A percentile compares a stretch with the other conserved stretches of the same genome.
These are phyloP conservation scores for Lasiodiplodia hormozganensis DNA, from an alignment of 2,329 filamentous ascomycete genomes.

Conservation along the genomic window DNA sequence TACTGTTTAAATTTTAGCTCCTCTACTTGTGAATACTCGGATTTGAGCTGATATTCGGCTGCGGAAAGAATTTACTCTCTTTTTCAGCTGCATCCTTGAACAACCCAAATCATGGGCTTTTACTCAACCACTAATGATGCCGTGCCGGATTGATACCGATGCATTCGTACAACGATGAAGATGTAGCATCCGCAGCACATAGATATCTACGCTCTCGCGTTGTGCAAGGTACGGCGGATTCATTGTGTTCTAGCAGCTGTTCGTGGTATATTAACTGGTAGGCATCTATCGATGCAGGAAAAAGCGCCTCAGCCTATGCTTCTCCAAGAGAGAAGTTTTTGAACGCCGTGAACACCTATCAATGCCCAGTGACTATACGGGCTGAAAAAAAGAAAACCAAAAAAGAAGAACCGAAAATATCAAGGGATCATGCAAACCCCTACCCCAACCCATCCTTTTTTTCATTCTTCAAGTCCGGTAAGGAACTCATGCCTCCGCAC, in stretches of 20 bases:
- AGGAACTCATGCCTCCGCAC: slow-evolving; percentile 15
- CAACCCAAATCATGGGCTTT: too few species aligned
- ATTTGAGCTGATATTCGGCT: rapidly evolving
- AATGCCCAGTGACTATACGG: neutral
- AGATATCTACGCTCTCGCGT: too few species aligned
- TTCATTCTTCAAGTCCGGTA: neutral
- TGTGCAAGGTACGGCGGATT: too few species aligned
- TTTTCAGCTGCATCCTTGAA: too few species aligned
- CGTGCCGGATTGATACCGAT: too few species aligned
- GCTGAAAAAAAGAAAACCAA: neutral
- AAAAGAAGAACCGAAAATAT: neutral
- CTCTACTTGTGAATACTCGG: too few species aligned
- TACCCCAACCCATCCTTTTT: neutral
- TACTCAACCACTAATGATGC: too few species aligned
- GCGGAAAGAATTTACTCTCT: rapidly evolving
- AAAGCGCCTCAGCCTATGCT: neutral
- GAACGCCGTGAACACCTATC: neutral
- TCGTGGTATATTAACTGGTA: neutral
- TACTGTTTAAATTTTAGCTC: too few species aligned
- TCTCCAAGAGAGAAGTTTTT: neutral
- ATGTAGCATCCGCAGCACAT: too few species aligned
- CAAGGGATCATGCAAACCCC: neutral
- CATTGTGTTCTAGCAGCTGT: neutral
- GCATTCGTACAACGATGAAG: too few species aligned
- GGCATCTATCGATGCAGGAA: neutral